Evolutionary conservation across 352 stramenopile genomes (phyloP), one percentile per base, ranked within the genome.

Genomic region (Globisporangium canariense): DNA sequence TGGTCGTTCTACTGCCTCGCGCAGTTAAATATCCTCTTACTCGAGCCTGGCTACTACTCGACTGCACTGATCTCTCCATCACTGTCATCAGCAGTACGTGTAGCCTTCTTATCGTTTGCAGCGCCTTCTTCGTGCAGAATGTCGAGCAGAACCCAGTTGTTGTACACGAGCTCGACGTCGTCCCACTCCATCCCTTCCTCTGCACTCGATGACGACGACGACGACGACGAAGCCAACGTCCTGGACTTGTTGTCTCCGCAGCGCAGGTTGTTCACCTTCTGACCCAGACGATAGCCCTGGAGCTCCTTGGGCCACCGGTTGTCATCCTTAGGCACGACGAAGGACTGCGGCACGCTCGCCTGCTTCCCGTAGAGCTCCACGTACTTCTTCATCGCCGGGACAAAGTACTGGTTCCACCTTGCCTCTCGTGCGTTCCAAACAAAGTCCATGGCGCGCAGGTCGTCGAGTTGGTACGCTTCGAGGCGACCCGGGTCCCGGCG

Each of bases 241-340:
- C 25, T 28, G 25, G 25, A 28, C 25, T 28, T 28, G 25, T 2
- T 61, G 8, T 70, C 55, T 7, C 73, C 58, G 28, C 66, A 76
- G 25, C 74, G 74, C 66, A 81, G 45, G 34, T 81, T 81, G 58
- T 77, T 81, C 38, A 81, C 66, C 41, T 79, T 81, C 49, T 81
- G 74, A 1, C 74, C 74, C 61, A 81, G 41, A 5, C 74, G 74
- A 67, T 77, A 81, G 25, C 71, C 71, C 28, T 58, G 52, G 3
- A 81, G 40, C 43, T 76, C 66, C 5, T 41, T 9, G 7, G 74
- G 60, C 74, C 74, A 81, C 1, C 67, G 8, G 6, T 51, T 45
- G 30, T 78, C 66, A 38, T 77, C 59, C 28, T 30, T 32, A 1
- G 74, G 71, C n/a, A 81, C 74, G n/a, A 75, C 66, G 43, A 81